These are phyloP conservation scores for Nakazawaea anatomiae DNA, from an alignment of 805 yeast species.

Conservation along the genomic window DNA sequence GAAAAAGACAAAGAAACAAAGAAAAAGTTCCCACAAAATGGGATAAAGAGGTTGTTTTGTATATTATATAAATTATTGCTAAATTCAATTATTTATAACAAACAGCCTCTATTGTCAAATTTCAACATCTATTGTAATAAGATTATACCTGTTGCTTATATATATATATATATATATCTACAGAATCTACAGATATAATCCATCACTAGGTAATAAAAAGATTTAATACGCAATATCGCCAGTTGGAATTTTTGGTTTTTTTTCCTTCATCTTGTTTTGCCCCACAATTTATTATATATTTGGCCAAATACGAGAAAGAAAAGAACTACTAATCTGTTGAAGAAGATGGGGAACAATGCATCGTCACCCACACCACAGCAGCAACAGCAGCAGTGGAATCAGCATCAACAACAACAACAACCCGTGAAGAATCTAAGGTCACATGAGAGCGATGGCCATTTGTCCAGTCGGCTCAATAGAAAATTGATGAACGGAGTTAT, in stretches of 20 bases:
- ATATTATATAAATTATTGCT: too few species aligned
- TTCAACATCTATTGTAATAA: too few species aligned
- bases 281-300: not conserved
- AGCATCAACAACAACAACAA: not conserved
- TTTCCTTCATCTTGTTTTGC: not conserved
- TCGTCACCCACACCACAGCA: not conserved
- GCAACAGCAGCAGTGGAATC: not conserved
- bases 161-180: too few species aligned
- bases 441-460: not conserved
- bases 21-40: too few species aligned
- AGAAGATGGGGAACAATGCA: not conserved
- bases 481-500: constrained; percentile 4
- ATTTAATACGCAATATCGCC: too few species aligned
- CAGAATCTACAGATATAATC: too few species aligned
- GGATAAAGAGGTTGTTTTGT: too few species aligned
- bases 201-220: too few species aligned
- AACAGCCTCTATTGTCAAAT: too few species aligned
- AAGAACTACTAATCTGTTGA: not conserved
- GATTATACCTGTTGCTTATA: too few species aligned
- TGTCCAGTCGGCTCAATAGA: not conserved
- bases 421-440: not conserved
- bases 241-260: not conserved
- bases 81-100: too few species aligned
- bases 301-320: not conserved
- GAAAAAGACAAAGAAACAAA: too few species aligned